Conservation (phyloP, 148 eudicot genomes). For the Vaccinium macrocarpon region DNA sequence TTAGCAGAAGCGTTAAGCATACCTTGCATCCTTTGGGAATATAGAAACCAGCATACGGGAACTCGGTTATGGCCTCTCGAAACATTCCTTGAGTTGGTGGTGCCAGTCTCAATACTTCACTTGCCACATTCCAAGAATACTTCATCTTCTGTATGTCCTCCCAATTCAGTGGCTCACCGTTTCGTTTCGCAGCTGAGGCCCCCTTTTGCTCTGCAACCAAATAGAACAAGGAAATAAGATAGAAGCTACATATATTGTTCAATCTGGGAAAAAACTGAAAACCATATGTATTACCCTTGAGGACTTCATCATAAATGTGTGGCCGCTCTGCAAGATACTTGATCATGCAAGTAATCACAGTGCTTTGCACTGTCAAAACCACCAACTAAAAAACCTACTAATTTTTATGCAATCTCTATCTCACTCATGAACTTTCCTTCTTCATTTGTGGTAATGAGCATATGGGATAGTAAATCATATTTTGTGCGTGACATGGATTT, state of each 20-base stretch:
- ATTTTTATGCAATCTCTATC: constrained; percentile 39
- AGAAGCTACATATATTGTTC: not conserved
- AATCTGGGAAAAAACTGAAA: not conserved
- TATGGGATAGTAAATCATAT: constrained; percentile 42
- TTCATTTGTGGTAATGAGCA: constrained; percentile 36
- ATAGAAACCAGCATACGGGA: constrained; percentile 29
- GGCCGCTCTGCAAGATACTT: constrained; percentile 48
- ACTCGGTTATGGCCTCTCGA: constrained; percentile 33
- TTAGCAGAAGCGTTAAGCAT: not conserved
- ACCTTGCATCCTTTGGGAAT: constrained; percentile 50
- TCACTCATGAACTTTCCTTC: constrained; percentile 39
- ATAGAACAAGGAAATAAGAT: not conserved
- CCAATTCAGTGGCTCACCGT: constrained; percentile 28
- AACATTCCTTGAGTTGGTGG: constrained; percentile 31
- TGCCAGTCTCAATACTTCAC: constrained; percentile 30
- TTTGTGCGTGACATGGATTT: constrained; percentile 4
- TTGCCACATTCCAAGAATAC: constrained; percentile 34
- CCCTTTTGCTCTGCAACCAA: constrained; percentile 26
- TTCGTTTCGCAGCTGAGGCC: constrained; percentile 19
- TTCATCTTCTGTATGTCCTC: constrained; percentile 41
- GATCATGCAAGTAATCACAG: constrained; percentile 38
- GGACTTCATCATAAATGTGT: constrained; percentile 36
- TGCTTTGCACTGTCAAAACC: constrained; percentile 51
- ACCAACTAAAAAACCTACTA: constrained; percentile 42
- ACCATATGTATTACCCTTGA: constrained; percentile 26